These are phyloP conservation scores for Rhodomyrtus psidioides DNA, from an alignment of 441 rosid species.

Conservation along the genomic window DNA sequence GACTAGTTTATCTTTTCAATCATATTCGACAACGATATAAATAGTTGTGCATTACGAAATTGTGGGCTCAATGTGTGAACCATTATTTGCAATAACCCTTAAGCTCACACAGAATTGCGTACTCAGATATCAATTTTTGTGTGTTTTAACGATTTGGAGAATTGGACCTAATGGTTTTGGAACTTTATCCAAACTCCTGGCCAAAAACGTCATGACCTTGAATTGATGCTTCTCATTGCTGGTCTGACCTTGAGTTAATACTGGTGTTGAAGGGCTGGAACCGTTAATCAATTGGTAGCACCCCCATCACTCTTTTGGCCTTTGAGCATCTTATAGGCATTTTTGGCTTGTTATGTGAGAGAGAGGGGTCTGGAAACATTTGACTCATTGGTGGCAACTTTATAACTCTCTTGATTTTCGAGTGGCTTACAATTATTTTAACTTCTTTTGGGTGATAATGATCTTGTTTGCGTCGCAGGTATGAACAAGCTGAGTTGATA, in stretches of 20 bases:
- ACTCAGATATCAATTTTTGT: background rate
- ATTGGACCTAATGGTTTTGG: background rate
- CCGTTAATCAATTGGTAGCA: background rate
- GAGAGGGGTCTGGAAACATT: background rate
- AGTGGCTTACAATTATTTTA: background rate
- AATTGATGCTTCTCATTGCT: background rate
- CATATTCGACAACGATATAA: background rate
- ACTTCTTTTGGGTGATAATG: background rate
- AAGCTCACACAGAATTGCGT: background rate
- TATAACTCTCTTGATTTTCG: background rate
- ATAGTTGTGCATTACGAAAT: background rate
- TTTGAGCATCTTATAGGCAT: background rate
- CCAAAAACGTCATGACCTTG: background rate
- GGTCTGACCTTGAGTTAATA: background rate
- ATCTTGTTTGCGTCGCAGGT: slow-evolving; percentile 38
- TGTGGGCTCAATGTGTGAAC: background rate
- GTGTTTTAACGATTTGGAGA: background rate
- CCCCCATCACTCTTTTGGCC: background rate
- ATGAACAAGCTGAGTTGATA: slow-evolving; percentile 80
- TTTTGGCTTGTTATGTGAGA: background rate
- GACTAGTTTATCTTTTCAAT: background rate
- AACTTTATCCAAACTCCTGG: background rate
- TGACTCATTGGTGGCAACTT: background rate
- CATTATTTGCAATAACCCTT: background rate
- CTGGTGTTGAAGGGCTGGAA: background rate